Conservation (phyloP, 148 eudicot genomes). For the Euryodendron excelsum region DNA sequence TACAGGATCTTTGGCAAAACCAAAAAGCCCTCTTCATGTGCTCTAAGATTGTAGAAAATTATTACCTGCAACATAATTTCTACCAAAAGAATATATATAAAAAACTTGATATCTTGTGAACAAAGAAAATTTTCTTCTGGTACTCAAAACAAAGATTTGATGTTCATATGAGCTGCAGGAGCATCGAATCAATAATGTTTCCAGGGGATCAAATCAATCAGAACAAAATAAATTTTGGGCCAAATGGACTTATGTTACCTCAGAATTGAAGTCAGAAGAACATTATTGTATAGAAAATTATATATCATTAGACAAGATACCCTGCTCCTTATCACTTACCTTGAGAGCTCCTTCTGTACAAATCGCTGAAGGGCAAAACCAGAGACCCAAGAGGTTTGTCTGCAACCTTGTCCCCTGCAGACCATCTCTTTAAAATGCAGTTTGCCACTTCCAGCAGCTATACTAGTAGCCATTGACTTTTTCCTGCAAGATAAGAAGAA, state of each 20-base stretch:
- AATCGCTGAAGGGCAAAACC: constrained; percentile 32
- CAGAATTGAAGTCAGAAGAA: not conserved
- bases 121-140: not conserved
- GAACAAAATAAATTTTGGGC: not conserved
- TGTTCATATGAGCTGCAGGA: not conserved
- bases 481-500: constrained; percentile 13
- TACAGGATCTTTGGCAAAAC: not conserved
- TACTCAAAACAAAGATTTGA: too few species aligned
- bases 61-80: not conserved
- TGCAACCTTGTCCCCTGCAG: constrained; percentile 40
- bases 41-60: not conserved
- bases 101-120: not conserved
- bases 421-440: constrained; percentile 40
- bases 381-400: constrained; percentile 25
- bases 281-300: not conserved
- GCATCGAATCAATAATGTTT: not conserved
- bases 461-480: constrained; percentile 50
- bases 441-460: constrained; percentile 46
- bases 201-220: not conserved
- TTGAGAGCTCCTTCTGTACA: constrained; percentile 41
- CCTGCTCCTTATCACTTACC: constrained; percentile 35
- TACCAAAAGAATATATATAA: not conserved
- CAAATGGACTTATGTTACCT: not conserved
- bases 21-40: not conserved
- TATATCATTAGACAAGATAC: not conserved